These are phyloP conservation scores for Rhizoclosmatium globosum DNA, from an alignment of 192 early-diverging fungal genomes.

Conservation along the genomic window DNA sequence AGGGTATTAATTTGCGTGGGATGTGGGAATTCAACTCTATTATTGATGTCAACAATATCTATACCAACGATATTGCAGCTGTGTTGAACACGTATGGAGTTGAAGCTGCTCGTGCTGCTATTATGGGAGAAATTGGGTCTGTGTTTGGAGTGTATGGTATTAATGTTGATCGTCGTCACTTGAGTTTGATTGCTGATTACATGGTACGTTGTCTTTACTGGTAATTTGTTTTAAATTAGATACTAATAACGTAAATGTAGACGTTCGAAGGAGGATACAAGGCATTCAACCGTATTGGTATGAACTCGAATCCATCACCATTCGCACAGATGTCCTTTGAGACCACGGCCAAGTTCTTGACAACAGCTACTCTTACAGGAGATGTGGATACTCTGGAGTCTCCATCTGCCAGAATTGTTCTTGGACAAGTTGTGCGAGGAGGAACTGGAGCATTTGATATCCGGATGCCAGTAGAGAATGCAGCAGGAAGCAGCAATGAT, in stretches of 20 bases:
- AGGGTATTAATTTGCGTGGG: constrained; percentile 90
- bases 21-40: constrained; percentile 81
- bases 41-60: constrained; percentile 87
- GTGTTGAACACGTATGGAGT: constrained; percentile 95
- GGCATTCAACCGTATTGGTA: constrained; percentile 95
- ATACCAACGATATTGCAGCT: constrained; percentile 98
- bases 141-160: constrained; percentile 98
- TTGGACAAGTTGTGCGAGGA: constrained; percentile 90
- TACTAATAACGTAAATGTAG: constrained; percentile 38
- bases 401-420: constrained; percentile 92
- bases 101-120: constrained; percentile 92
- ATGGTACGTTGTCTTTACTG: constrained; percentile 70
- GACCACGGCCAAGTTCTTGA: constrained; percentile 94
- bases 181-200: constrained; percentile 96
- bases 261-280: constrained; percentile 99
- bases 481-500: not conserved
- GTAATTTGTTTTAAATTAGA: not conserved
- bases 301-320: constrained; percentile 90
- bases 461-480: constrained; percentile 47
- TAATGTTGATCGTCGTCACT: constrained; percentile 91
- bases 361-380: constrained; percentile 84
- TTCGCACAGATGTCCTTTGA: constrained; percentile 99
- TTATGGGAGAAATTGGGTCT: constrained; percentile 89
- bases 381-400: constrained; percentile 89
- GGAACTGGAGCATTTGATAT: constrained; percentile 97